Evolutionary conservation across 1,284 basidiomycete species (phyloP), one percentile per base, ranked within the genome.

Genomic region (Ceratobasidium sp.): DNA sequence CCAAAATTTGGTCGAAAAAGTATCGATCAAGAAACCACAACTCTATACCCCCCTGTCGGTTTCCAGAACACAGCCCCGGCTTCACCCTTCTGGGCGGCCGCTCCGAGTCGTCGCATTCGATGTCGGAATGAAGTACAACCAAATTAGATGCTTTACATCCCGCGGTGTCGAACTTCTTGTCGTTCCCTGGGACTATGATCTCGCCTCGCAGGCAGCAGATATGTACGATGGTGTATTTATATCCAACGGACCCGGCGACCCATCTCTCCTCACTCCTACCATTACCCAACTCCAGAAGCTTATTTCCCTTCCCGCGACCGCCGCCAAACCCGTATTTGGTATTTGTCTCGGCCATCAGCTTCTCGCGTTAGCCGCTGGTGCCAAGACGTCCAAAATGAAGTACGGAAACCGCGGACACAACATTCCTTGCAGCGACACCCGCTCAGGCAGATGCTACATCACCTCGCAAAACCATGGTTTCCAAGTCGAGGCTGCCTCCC

Each of bases 51-150:
- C 91, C 52, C 79, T 81, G 40, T 76, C 79, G 40, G 77, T 80
- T 42, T 76, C 80, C 54, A 83, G 83, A 49, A 42, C 49, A 34
- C 47, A 53, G 17, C 82, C 87, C 32, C 85, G 85, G 71, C 77
- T 88, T 58, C 94, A 99, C 79, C 93, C 94, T 1, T 89, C 88
- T 1, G 84, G 83, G 25, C 88, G 95, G 57, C 83, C 88, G 0
- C 78, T 99, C 42, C 91, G 97, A 72, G 86, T 99, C 56, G 77
- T 99, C 25, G 94, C 94, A 3, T 82, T 99, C 69, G 97, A 99
- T 79, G 96, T 99, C 67, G 97, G 97, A 49, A 98, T 99, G 93
- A 99, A 99, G 82, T 96, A 91, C 82, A 99, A 99, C 81, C 97
- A 99, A 80, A 96, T 99, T 75, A 88, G 97, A 53, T 99, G 96